Base-by-base conservation (phyloP, 2,329 filamentous ascomycete genomes). In the Nemania abortiva region DNA sequence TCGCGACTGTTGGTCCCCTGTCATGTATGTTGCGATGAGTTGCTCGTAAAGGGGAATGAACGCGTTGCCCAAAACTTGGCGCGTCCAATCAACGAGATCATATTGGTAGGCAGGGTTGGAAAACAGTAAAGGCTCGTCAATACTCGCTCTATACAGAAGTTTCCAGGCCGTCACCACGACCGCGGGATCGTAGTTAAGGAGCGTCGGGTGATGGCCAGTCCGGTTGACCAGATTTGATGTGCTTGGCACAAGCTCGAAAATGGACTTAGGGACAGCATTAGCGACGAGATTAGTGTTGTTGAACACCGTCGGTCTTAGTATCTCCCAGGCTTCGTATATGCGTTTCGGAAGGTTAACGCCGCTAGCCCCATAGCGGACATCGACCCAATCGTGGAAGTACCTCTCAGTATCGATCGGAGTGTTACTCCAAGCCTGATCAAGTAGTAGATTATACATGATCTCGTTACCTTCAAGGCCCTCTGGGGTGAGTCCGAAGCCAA, bases 381-480 rank as follows among this genome's bases (percentile, higher is more conserved):
- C 37, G 22, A 66, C 71, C 71, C 71, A 73, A 34, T 73, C 47
- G 31, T 56, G 61, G 65, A 73, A 73, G 29, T 73, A 73, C 9
- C 10, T n/a, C 57, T 59, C n/a, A 13, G 69, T 73, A 27, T 73
- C 69, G 31, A 73, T 69, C 15, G 71, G 66, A 0, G 47, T 68
- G n/a, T 39, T 50, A 22, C 63, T 70, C 66, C 69, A 73, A 29
- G 71, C 71, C 52, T 73, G 71, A 15, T 71, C 71, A 20, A 73
- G 71, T 3, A 73, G 61, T 24, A 73, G 63, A 56, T 73, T 27
- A 59, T 73, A 73, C 66, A 73, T 73, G 22, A 73, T 71, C 59
- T 73, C 71, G 15, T 73, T 73, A 5, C 71, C 71, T 57, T 73
- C 71, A 2, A 71, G 66, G 27, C 71, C 71, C 64, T 73, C 71